Conservation (phyloP, 805 yeast species). For the Scheffersomyces spartinae region DNA sequence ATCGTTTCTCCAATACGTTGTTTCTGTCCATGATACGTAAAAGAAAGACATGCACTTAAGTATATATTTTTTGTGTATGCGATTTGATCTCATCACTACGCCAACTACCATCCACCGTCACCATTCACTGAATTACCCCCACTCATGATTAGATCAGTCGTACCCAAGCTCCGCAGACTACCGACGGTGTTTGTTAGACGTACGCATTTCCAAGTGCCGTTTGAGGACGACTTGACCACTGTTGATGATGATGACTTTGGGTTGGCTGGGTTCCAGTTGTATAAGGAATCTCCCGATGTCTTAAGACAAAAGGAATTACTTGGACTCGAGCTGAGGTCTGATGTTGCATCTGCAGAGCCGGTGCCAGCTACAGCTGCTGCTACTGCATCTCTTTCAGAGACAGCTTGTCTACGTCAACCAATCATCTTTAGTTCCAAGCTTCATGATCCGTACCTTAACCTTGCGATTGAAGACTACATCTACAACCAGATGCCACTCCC, state of each 20-base stretch:
- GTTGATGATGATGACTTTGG: constrained; percentile 24
- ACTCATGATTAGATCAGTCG: not conserved
- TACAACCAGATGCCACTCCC: constrained; percentile 50
- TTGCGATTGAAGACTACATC: constrained; percentile 74
- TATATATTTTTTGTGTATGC: not conserved
- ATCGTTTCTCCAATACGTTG: constrained; percentile 33
- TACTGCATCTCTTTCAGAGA: too few relatives aligned
- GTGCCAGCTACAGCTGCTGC: too few relatives aligned
- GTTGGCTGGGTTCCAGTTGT: constrained; percentile 27
- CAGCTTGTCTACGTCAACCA: too few relatives aligned
- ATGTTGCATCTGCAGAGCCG: too few relatives aligned
- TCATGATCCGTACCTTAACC: constrained; percentile 58
- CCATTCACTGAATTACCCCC: not conserved
- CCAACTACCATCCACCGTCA: not conserved
- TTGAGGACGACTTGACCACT: constrained; percentile 25
- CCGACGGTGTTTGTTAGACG: constrained; percentile 1
- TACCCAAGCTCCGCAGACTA: constrained; percentile 2
- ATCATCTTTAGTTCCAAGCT: constrained; percentile 47
- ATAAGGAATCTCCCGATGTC: constrained; percentile 19
- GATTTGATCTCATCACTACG: not conserved
- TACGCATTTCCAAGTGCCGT: constrained; percentile 18
- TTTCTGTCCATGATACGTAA: constrained; percentile 25
- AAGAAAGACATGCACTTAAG: not conserved
- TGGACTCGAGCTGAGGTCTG: constrained; percentile 5
- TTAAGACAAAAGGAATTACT: constrained; percentile 8